These are phyloP conservation scores for Tubosaeta sp. DNA, from an alignment of 768 basidiomycete genomes.

Conservation along the genomic window DNA sequence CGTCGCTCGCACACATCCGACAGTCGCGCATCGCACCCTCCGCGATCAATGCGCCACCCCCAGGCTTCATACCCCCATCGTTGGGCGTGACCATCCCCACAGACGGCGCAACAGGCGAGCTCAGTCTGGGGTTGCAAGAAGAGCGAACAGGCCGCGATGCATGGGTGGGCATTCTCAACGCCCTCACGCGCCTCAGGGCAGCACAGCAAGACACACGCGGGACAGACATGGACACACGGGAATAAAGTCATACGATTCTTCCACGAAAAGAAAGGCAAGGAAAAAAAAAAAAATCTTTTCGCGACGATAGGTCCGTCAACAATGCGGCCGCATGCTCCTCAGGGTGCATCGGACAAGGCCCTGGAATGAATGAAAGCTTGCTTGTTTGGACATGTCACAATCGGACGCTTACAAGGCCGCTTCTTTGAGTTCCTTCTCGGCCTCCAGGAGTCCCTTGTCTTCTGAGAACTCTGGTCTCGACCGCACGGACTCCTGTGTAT, in stretches of 20 bases:
- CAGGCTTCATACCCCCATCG: constrained; percentile 70
- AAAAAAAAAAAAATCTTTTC: background rate
- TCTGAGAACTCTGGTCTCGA: constrained; percentile 27
- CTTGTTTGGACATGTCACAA: background rate
- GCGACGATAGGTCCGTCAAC: background rate
- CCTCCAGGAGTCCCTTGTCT: constrained; percentile 45
- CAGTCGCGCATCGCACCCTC: constrained; percentile 81
- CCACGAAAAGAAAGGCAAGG: constrained; percentile 1
- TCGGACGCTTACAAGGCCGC: constrained; percentile 40
- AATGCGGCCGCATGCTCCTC: constrained; percentile 21
- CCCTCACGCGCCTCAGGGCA: constrained; percentile 59
- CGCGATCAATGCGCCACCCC: constrained; percentile 78
- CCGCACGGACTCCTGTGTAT: constrained; percentile 27
- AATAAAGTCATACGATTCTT: constrained; percentile 9
- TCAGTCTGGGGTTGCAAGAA: constrained; percentile 69
- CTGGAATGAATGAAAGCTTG: constrained; percentile 18
- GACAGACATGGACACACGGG: constrained; percentile 19
- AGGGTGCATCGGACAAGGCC: constrained; percentile 11
- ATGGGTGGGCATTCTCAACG: constrained; percentile 70
- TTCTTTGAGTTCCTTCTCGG: constrained; percentile 54
- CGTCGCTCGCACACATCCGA: constrained; percentile 75
- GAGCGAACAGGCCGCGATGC: constrained; percentile 72
- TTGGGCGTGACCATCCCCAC: constrained; percentile 72
- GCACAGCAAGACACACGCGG: constrained; percentile 26
- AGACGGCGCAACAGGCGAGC: constrained; percentile 20